Evolutionary conservation across 1,139 yeast genomes (phyloP).

Genomic region (Kodamaea arcana): DNA sequence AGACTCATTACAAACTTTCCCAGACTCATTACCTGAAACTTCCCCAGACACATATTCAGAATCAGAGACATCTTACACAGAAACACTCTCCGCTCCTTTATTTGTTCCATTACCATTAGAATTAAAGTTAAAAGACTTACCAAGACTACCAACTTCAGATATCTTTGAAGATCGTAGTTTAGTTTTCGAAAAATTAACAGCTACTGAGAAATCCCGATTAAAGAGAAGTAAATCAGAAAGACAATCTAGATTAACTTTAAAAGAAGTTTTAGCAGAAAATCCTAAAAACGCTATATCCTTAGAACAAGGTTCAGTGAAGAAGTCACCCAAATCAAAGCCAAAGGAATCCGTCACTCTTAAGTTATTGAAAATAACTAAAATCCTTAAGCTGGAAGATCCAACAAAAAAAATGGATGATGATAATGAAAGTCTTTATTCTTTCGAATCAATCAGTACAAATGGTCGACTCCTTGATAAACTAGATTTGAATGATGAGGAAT

Average conservation of each 20-base stretch:
- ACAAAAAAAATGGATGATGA: conserved; percentile 15
- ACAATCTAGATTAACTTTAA: background rate
- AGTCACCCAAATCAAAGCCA: too few species aligned
- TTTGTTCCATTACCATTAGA: background rate
- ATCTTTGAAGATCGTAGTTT: background rate
- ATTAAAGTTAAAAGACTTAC: conserved; percentile 3
- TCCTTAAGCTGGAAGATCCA: conserved; percentile 6
- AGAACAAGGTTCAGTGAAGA: too few species aligned
- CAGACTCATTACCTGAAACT: background rate
- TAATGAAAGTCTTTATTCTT: conserved; percentile 37
- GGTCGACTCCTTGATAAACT: conserved; percentile 42
- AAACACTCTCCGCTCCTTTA: background rate
- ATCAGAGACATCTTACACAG: background rate
- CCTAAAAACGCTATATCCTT: too few species aligned
- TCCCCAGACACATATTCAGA: background rate
- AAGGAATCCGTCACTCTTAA: too few species aligned
- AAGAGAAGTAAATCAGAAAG: background rate
- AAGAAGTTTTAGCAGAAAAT: background rate
- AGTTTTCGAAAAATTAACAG: background rate
- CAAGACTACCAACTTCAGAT: conserved; percentile 1
- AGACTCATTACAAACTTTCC: background rate
- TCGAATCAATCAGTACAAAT: conserved; percentile 43
- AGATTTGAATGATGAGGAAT: conserved; percentile 20
- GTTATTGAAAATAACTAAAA: background rate
- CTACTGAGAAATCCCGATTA: background rate